Base-by-base conservation (phyloP, 75 land plant species). In the Selaginella moellendorffii region DNA sequence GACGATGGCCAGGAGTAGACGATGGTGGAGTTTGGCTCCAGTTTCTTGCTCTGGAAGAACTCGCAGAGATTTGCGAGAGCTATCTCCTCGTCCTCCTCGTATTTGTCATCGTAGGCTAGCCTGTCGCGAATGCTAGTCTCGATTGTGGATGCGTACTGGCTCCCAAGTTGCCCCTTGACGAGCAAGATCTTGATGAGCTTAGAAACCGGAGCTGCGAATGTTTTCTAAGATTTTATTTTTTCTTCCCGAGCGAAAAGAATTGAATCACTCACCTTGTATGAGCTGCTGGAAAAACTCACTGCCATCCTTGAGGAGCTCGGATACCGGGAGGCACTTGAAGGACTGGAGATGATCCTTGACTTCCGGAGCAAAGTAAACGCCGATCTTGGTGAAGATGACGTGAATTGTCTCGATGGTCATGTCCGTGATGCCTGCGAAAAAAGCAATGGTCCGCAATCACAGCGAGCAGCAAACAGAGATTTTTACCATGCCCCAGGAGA, bases 371-470 rank as follows among this genome's bases (percentile, higher is more conserved):
- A 78, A 19, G 72, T 92, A 92, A 27, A 92, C 76, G 12, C 97
- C 97, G 26, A 92, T 88, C n/a, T 87, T 83, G 0, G 82, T 90
- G 81, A 81, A 85, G 69, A 82, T 88, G 14, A 92, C 81, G 46
- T 85, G 90, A 5, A 92, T 82, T 51, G 79, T 91, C 60, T 92
- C 97, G n/a, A 92, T 88, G 60, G 81, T 83, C 61, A 90, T 83
- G 60, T 85, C 97, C 1, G 96, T 90, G 26, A 82, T 70, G 30
- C 97, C 97, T 92, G 84, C 74, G 30, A 46, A 46, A 46, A 46
- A 46, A 46, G 18, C 52, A 18, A 46, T 46, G 18, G 18, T 46
- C 52, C 52, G 18, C 63, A 63, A 54, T 27, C 70, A 59, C 42
- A 63, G 59, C 70, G 63, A 68, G 61, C 23, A 54, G 63, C 60